Evolutionary conservation across 306 rosid species (phyloP).

Genomic region (Prinsepia uniflora): DNA sequence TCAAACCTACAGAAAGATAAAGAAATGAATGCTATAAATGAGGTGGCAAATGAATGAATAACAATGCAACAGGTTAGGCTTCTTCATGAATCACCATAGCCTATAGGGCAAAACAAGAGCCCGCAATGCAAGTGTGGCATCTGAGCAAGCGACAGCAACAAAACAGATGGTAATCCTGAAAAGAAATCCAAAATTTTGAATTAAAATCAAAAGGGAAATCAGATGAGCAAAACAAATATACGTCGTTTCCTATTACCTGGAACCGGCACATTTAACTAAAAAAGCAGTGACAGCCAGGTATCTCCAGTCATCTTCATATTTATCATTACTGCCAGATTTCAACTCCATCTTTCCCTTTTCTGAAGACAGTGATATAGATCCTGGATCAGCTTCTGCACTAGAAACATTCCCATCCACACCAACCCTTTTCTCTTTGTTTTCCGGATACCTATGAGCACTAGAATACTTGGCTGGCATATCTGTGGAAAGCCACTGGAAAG

Average conservation of each 20-base stretch:
- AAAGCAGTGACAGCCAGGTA: conserved; percentile 91
- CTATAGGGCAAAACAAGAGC: conserved; percentile 84
- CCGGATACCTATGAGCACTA: conserved; percentile 32
- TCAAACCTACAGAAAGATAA: conserved; percentile 64
- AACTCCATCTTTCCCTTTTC: conserved; percentile 38
- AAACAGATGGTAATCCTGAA: conserved; percentile 88
- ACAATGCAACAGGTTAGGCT: conserved; percentile 7
- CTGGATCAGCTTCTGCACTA: conserved; percentile 28
- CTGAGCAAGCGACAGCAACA: conserved; percentile 84
- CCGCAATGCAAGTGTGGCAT: conserved; percentile 76
- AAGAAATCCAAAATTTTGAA: conserved; percentile 12
- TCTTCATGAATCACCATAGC: conserved; percentile 54
- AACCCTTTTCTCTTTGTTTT: conserved; percentile 26
- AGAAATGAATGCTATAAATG: conserved; percentile 2
- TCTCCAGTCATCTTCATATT: conserved; percentile 93
- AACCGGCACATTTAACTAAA: conserved; percentile 70
- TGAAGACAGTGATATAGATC: conserved; percentile 26
- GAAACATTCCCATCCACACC: conserved; percentile 34
- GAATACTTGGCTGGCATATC: conserved; percentile 82
- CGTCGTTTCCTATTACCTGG: conserved; percentile 52
- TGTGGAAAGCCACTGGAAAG: conserved; percentile 97
- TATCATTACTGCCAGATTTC: conserved; percentile 35
- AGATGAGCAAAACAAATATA: conserved; percentile 21
- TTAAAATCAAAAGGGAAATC: conserved; percentile 15
- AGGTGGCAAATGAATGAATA: not conserved